Evolutionary conservation across 2,329 filamentous ascomycete genomes (phyloP).

Genomic region (Colletotrichum sp.): DNA sequence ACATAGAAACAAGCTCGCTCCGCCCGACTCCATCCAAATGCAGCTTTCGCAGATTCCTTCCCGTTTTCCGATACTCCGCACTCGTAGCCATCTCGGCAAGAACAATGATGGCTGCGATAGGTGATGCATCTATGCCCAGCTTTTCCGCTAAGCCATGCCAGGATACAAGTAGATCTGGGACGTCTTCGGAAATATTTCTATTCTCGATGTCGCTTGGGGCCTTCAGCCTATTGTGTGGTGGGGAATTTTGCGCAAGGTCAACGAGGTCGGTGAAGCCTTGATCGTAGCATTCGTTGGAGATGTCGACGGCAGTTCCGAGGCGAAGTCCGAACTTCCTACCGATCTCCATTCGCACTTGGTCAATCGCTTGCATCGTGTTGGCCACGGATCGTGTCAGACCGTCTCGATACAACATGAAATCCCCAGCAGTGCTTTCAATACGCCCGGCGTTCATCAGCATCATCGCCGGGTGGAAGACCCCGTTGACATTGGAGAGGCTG

Average conservation of each 20-base stretch:
- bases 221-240: not conserved
- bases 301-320: not conserved
- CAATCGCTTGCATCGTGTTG: not conserved
- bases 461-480: slow-evolving; percentile 6
- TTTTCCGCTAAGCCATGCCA: slow-evolving; percentile 1
- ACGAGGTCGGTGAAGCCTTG: not conserved
- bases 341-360: not conserved
- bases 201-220: not conserved
- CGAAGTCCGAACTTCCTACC: not conserved
- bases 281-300: slow-evolving; percentile 7
- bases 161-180: not conserved
- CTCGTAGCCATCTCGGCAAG: slow-evolving; percentile 3
- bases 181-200: slow-evolving; percentile 2
- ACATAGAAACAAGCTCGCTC: not conserved
- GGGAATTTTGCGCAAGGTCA: not conserved
- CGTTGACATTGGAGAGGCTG: slow-evolving; percentile 11
- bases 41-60: not conserved
- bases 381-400: not conserved
- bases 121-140: not conserved
- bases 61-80: not conserved
- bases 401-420: not conserved
- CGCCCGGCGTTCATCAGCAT: slow-evolving; percentile 11
- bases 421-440: not conserved
- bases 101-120: not conserved
- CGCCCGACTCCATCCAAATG: not conserved